Conservation (phyloP, 805 yeast genomes). For the Kazachstania bromeliacearum region DNA sequence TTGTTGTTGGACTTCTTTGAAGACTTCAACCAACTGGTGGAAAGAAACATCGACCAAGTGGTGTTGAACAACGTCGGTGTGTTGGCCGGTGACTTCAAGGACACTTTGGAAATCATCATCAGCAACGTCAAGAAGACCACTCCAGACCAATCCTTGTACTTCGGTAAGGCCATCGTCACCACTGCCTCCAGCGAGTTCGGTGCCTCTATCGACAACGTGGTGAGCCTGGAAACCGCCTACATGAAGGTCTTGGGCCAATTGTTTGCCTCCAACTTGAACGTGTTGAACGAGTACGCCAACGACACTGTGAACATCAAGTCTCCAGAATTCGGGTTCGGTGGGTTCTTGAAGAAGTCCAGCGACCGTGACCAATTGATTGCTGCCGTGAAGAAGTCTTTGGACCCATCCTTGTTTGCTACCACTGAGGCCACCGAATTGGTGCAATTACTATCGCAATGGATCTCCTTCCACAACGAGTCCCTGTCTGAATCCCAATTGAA, state of each 20-base stretch:
- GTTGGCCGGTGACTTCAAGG: constrained; percentile 15
- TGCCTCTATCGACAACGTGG: constrained; percentile 34
- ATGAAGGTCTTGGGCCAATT: constrained; percentile 64
- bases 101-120: constrained; percentile 39
- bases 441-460: constrained; percentile 61
- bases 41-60: constrained; percentile 40
- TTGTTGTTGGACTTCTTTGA: constrained; percentile 68
- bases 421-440: constrained; percentile 40
- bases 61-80: constrained; percentile 43
- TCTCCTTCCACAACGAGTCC: constrained; percentile 40
- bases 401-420: constrained; percentile 34
- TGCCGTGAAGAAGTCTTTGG: constrained; percentile 39
- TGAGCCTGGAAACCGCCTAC: constrained; percentile 64
- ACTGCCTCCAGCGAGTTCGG: constrained; percentile 2
- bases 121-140: constrained; percentile 39
- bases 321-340: constrained; percentile 87
- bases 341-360: constrained; percentile 49
- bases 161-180: constrained; percentile 35
- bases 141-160: constrained; percentile 55
- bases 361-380: constrained; percentile 38
- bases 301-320: constrained; percentile 39
- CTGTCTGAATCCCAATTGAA: constrained; percentile 21
- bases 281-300: constrained; percentile 51
- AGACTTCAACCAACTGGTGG: constrained; percentile 38
- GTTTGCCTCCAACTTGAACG: constrained; percentile 40